Evolutionary conservation across 169 alveolate genomes (phyloP), one percentile per base, ranked within the genome.

Genomic region (Babesia caballi): DNA sequence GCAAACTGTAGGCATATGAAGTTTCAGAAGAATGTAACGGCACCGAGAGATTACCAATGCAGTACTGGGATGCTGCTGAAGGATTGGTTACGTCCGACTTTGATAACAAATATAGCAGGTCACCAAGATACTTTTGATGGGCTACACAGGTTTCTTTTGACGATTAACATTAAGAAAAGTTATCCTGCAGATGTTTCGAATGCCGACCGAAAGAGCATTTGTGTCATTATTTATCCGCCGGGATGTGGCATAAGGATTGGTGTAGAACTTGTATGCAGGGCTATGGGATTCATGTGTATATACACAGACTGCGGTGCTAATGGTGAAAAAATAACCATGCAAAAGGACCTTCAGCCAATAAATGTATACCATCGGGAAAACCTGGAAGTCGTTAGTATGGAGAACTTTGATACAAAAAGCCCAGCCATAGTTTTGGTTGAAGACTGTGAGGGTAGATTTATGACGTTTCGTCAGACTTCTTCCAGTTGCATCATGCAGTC

Each of bases 211-310:
- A 11, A 41, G 7, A 59, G n/a, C 27, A 25, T 35, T 7, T 59
- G 69, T 32, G 38, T 59, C 28, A 19, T 59, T 40, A 25, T 59
- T 23, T 41, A 59, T 40, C 69, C 69, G 8, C 54, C 69, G 11
- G 69, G 69, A 30, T 59, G 44, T 21, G 69, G 69, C 6, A 38
- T 59, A 23, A 0, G 69, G 15, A 59, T 28, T 21, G 69, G 69
- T 8, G 23, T 59, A 17, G 69, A 59, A 42, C 69, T 59, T 15
- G 40, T 59, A 23, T 59, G 69, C 25, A 33, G 53, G 17, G 69
- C 69, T 9, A 41, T 59, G 69, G 69, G 69, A 2, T 59, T 38
- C 23, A 38, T 8, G 15, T 59, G 69, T 40, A 8, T 36, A 19
- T 59, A 59, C 28, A 36, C 69, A 23, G 69, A 59, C 6, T 12